These are phyloP conservation scores for Kwoniella pini DNA, from an alignment of 768 basidiomycete genomes.

Conservation along the genomic window DNA sequence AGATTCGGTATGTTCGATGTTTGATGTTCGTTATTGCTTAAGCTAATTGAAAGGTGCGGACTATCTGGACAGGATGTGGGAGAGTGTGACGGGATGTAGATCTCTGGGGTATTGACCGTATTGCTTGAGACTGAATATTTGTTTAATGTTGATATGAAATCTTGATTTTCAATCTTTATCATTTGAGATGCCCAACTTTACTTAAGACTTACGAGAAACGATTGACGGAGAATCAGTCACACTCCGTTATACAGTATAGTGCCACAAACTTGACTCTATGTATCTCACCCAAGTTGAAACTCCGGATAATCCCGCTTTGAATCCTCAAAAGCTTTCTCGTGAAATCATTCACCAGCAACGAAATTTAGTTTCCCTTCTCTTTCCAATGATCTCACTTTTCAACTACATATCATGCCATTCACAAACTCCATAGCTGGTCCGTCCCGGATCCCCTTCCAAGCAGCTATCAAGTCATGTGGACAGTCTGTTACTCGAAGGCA, in stretches of 20 bases:
- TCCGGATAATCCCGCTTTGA: slow-evolving; percentile 15
- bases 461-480: neutral
- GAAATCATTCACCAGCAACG: neutral
- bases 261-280: neutral
- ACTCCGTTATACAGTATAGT: neutral
- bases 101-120: too few species aligned
- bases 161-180: too few species aligned
- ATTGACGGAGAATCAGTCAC: neutral
- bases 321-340: too few species aligned
- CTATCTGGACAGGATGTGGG: too few species aligned
- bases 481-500: slow-evolving; percentile 7
- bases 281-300: neutral
- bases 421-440: slow-evolving; percentile 39
- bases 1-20: too few species aligned
- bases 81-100: too few species aligned
- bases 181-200: too few species aligned
- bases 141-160: too few species aligned
- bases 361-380: slow-evolving; percentile 12
- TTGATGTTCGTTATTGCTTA: too few species aligned
- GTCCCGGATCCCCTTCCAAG: slow-evolving; percentile 40
- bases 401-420: slow-evolving; percentile 23
- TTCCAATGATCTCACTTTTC: neutral
- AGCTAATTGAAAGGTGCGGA: too few species aligned
- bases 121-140: too few species aligned
- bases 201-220: too few species aligned